Conservation (phyloP, 208 protist genomes). For the Strigomonas culicis region DNA sequence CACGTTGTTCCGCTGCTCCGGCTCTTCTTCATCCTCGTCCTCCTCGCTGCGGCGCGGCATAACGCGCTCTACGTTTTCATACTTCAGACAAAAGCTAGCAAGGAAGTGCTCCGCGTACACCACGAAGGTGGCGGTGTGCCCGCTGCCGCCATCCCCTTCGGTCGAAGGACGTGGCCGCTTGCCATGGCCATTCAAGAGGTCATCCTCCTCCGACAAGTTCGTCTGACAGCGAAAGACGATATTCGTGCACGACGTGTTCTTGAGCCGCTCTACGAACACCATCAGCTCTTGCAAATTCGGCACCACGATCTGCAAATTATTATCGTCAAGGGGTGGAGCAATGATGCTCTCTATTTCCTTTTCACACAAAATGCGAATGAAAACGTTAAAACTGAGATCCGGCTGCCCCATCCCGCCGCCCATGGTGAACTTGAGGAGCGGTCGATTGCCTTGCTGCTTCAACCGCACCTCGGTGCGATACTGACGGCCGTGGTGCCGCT, state of each 20-base stretch:
- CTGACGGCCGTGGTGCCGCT: conserved; percentile 15
- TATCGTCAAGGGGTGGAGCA: conserved; percentile 41
- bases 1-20: neutral
- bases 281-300: conserved; percentile 64
- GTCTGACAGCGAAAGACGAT: conserved; percentile 38
- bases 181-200: neutral
- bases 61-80: conserved; percentile 28
- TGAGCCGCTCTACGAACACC: conserved; percentile 72
- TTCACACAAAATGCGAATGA: conserved; percentile 61
- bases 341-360: conserved; percentile 46
- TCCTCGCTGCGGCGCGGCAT: conserved; percentile 8
- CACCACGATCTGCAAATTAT: conserved; percentile 46
- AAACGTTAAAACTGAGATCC: conserved; percentile 74
- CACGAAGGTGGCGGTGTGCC: conserved; percentile 20
- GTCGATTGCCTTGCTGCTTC: conserved; percentile 17
- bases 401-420: conserved; percentile 35
- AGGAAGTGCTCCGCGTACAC: conserved; percentile 34
- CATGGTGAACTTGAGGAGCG: conserved; percentile 36
- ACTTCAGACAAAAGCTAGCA: conserved; percentile 39
- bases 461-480: conserved; percentile 50
- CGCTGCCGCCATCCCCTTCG: neutral
- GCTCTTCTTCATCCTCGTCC: conserved; percentile 11
- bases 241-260: conserved; percentile 49
- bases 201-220: conserved; percentile 6
- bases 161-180: neutral